These are phyloP conservation scores for Calonectria pseudoturangicola DNA, from an alignment of 2,329 filamentous ascomycete species.

Conservation along the genomic window DNA sequence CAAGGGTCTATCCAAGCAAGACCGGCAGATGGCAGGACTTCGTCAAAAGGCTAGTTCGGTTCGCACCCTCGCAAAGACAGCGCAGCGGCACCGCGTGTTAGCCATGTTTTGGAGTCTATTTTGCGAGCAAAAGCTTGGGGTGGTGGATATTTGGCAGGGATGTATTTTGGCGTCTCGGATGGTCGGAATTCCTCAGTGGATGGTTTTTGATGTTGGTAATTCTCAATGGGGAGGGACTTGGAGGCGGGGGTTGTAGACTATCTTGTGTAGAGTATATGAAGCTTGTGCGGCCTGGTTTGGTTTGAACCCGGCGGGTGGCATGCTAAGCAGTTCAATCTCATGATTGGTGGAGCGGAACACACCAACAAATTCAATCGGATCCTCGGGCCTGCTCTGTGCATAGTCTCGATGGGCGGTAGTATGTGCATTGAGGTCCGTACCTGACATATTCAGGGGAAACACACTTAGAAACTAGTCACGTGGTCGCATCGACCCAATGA, in stretches of 20 bases:
- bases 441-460: slow-evolving; percentile 20
- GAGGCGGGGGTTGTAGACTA: slow-evolving; percentile 43
- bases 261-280: slow-evolving; percentile 45
- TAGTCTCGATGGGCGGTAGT: neutral
- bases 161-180: slow-evolving; percentile 55
- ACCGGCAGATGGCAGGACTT: slow-evolving; percentile 12
- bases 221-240: slow-evolving; percentile 35
- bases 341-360: slow-evolving; percentile 27
- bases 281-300: slow-evolving; percentile 26
- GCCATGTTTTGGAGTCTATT: slow-evolving; percentile 51
- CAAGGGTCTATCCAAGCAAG: slow-evolving; percentile 29
- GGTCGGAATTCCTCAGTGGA: slow-evolving; percentile 51
- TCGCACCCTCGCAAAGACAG: slow-evolving; percentile 34
- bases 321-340: slow-evolving; percentile 22
- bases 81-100: slow-evolving; percentile 40
- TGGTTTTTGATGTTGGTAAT: slow-evolving; percentile 53
- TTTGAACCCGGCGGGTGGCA: slow-evolving; percentile 16
- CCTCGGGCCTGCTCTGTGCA: slow-evolving; percentile 29
- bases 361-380: slow-evolving; percentile 29
- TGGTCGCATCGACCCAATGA: neutral
- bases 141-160: slow-evolving; percentile 49
- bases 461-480: slow-evolving; percentile 6
- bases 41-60: slow-evolving; percentile 31
- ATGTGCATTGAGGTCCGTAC: slow-evolving; percentile 5
- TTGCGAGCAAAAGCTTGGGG: slow-evolving; percentile 55